Evolutionary conservation across 306 rosid species (phyloP).

Genomic region (Carpinus viminea): DNA sequence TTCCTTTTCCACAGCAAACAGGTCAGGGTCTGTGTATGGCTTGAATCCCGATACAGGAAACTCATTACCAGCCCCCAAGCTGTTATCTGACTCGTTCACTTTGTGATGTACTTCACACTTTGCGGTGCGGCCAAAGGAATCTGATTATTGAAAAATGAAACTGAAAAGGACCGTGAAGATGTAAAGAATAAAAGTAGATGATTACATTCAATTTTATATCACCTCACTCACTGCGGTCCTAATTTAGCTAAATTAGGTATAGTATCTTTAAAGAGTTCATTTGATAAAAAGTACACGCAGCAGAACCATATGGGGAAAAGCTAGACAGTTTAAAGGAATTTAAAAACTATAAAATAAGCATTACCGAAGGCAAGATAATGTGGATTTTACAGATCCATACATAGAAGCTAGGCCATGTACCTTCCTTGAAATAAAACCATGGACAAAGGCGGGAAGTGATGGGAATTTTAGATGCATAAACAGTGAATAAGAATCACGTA

Average conservation of each 20-base stretch:
- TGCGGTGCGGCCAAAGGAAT: conserved; percentile 5
- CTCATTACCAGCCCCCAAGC: conserved; percentile 37
- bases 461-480: background rate
- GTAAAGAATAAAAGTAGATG: background rate
- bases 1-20: conserved; percentile 53
- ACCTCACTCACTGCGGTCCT: background rate
- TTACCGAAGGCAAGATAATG: background rate
- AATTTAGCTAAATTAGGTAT: conserved; percentile 1
- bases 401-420: background rate
- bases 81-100: conserved; percentile 45
- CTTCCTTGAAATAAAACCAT: background rate
- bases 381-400: background rate
- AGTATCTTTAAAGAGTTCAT: background rate
- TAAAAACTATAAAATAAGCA: background rate
- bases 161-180: background rate
- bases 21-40: conserved; percentile 40
- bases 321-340: background rate
- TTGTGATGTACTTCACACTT: conserved; percentile 34
- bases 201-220: background rate
- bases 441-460: background rate
- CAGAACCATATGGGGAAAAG: background rate
- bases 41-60: conserved; percentile 36
- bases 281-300: background rate
- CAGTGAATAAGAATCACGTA: background rate
- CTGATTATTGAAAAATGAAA: conserved; percentile 14